These are phyloP conservation scores for Dictyostelium intermedium DNA, from an alignment of 78 protist genomes.

Conservation along the genomic window DNA sequence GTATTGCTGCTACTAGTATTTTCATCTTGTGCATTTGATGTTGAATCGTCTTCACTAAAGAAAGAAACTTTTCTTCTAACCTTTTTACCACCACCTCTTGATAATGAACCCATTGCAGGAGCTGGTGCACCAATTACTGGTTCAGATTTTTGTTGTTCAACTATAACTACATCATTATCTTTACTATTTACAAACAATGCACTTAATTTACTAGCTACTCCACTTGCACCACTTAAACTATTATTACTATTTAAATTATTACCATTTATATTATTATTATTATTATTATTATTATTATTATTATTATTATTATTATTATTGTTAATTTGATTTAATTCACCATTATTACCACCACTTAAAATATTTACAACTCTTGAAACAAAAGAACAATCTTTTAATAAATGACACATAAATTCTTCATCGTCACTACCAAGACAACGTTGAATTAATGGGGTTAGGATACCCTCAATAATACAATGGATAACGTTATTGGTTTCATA, in stretches of 20 bases:
- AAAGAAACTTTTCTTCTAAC: slow-evolving; percentile 68
- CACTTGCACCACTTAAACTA: slow-evolving; percentile 1
- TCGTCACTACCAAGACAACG: slow-evolving; percentile 61
- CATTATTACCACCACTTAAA: slow-evolving; percentile 18
- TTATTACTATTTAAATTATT: not conserved
- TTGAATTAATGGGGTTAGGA: slow-evolving; percentile 54
- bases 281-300: not conserved
- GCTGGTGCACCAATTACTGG: slow-evolving; percentile 13
- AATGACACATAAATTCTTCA: slow-evolving; percentile 78
- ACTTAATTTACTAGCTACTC: not conserved
- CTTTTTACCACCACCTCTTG: slow-evolving; percentile 26
- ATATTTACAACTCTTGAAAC: slow-evolving; percentile 45
- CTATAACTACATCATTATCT: not conserved
- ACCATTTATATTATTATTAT: not conserved
- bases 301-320: not conserved
- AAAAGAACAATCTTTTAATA: slow-evolving; percentile 62
- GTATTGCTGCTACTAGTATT: not conserved
- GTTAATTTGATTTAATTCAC: not conserved
- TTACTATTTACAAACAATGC: slow-evolving; percentile 25
- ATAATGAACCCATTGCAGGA: slow-evolving; percentile 4
- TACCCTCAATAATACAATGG: slow-evolving; percentile 44
- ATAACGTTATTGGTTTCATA: slow-evolving; percentile 65
- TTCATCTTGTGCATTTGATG: not conserved
- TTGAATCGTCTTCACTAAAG: not conserved
- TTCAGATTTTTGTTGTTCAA: slow-evolving; percentile 8